These are phyloP conservation scores for Monosporascus sp. DNA, from an alignment of 2,329 filamentous ascomycete genomes.

Conservation along the genomic window DNA sequence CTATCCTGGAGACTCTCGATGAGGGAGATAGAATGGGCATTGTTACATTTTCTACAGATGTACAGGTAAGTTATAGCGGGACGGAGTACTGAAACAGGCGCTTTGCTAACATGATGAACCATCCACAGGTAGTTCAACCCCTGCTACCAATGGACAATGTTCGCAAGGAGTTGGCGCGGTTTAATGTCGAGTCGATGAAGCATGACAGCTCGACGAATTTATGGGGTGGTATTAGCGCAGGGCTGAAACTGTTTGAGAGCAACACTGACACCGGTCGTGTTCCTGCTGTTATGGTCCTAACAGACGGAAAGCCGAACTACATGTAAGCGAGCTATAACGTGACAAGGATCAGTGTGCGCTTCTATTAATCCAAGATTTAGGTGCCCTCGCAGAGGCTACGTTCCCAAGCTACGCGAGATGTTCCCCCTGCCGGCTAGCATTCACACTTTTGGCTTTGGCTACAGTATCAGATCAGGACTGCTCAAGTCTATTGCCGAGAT, in stretches of 20 bases:
- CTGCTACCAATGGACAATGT: slow-evolving; percentile 41
- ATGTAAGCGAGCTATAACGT: slow-evolving; percentile 29
- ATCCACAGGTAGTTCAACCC: slow-evolving; percentile 33
- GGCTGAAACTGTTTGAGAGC: slow-evolving; percentile 40
- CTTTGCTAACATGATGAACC: not conserved
- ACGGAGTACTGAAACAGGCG: not conserved
- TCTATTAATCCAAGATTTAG: slow-evolving; percentile 15
- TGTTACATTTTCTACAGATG: slow-evolving; percentile 44
- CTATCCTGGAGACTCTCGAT: slow-evolving; percentile 52
- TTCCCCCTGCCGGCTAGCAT: slow-evolving; percentile 37
- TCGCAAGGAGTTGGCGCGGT: slow-evolving; percentile 39
- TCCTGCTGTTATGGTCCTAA: slow-evolving; percentile 48
- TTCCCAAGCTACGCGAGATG: slow-evolving; percentile 45
- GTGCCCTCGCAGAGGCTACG: slow-evolving; percentile 47
- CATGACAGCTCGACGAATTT: slow-evolving; percentile 44
- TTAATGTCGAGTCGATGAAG: slow-evolving; percentile 37
- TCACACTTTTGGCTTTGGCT: slow-evolving; percentile 52
- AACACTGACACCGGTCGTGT: slow-evolving; percentile 31
- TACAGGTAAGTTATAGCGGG: slow-evolving; percentile 21
- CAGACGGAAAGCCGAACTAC: slow-evolving; percentile 50
- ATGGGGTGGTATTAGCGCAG: slow-evolving; percentile 51
- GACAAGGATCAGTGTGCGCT: not conserved
- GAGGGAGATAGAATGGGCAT: slow-evolving; percentile 52
- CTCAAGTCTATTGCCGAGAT: slow-evolving; percentile 56
- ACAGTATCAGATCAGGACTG: slow-evolving; percentile 43